phyloP scores from a whole-genome alignment of 192 early-diverging fungal genomes.

The Linnemannia elongata region DNA sequence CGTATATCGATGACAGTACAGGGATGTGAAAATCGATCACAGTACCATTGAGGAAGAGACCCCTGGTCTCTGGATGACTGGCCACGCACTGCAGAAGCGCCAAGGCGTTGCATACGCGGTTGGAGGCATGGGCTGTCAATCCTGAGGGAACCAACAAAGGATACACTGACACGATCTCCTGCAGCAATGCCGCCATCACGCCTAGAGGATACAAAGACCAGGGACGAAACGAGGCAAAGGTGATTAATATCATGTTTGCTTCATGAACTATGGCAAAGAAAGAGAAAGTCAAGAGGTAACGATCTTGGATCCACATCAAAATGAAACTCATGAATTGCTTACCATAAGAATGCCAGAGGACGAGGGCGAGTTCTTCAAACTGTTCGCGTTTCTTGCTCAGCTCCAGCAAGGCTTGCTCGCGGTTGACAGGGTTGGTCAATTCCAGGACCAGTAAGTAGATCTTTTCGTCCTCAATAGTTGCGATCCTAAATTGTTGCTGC shows the following conservation, averaged over 20 bases:
- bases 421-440: conserved; percentile 77
- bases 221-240: background rate
- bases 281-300: background rate
- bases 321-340: conserved; percentile 8
- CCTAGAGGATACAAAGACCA: conserved; percentile 58
- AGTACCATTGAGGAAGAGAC: conserved; percentile 81
- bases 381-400: conserved; percentile 95
- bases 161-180: conserved; percentile 97
- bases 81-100: conserved; percentile 96
- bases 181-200: conserved; percentile 95
- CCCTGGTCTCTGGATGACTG: conserved; percentile 92
- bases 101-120: conserved; percentile 96
- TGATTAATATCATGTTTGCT: background rate
- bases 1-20: background rate
- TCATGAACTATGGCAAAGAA: background rate
- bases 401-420: conserved; percentile 95
- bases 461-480: conserved; percentile 80
- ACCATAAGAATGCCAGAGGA: conserved; percentile 99
- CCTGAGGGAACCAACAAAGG: conserved; percentile 89
- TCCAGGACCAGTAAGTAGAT: conserved; percentile 91
- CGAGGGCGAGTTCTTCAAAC: conserved; percentile 94
- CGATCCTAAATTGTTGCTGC: conserved; percentile 56
- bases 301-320: background rate
- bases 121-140: conserved; percentile 90
- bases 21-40: background rate